These are phyloP conservation scores for Beauveria pseudobassiana DNA, from an alignment of 2,329 filamentous ascomycete genomes.

Conservation along the genomic window DNA sequence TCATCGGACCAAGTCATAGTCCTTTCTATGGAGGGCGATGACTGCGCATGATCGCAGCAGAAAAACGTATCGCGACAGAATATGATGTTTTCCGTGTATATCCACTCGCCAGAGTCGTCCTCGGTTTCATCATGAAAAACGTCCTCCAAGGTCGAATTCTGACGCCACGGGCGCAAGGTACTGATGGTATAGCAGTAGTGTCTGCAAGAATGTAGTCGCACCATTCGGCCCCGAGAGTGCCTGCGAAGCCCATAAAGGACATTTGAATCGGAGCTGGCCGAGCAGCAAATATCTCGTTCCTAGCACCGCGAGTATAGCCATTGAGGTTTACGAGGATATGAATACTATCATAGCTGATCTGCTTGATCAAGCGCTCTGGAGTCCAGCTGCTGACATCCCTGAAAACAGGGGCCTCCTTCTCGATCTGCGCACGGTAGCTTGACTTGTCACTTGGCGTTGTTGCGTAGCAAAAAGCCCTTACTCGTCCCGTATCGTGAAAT, in stretches of 20 bases:
- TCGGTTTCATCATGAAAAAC: conserved; percentile 59
- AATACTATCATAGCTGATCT: conserved; percentile 81
- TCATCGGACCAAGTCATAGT: conserved; percentile 76
- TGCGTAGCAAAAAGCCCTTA: conserved; percentile 89
- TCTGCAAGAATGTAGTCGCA: conserved; percentile 96
- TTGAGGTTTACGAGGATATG: conserved; percentile 98
- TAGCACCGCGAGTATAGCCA: conserved; percentile 91
- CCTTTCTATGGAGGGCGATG: conserved; percentile 63
- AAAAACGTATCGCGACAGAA: conserved; percentile 95
- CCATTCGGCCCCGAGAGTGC: conserved; percentile 93
- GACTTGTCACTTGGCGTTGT: conserved; percentile 89
- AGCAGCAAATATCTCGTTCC: conserved; percentile 94
- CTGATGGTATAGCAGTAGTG: conserved; percentile 74
- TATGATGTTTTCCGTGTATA: conserved; percentile 95
- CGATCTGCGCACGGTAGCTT: conserved; percentile 83
- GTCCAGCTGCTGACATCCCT: conserved; percentile 82
- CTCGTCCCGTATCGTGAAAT: conserved; percentile 65
- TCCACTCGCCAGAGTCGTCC: conserved; percentile 68
- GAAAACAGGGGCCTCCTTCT: conserved; percentile 86
- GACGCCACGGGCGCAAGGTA: conserved; percentile 72
- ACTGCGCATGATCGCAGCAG: conserved; percentile 94
- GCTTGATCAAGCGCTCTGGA: conserved; percentile 72
- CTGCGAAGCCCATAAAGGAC: conserved; percentile 99
- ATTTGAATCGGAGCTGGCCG: conserved; percentile 93
- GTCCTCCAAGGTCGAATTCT: conserved; percentile 68